Base-by-base conservation (phyloP, 306 rosid species). In the Fragaria iinumae region DNA sequence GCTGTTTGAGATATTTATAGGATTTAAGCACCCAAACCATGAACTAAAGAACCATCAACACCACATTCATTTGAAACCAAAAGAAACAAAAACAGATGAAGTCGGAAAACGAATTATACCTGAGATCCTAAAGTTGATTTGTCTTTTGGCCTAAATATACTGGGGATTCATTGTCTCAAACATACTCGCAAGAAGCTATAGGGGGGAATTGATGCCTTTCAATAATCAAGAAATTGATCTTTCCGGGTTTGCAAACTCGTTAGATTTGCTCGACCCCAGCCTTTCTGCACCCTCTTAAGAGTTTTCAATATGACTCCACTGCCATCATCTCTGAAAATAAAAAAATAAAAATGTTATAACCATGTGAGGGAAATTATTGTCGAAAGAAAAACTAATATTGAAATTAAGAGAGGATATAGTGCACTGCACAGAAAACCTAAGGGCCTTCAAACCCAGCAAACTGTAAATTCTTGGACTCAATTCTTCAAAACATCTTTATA, bases 241-340 rank as follows among this genome's bases (percentile, higher is more conserved):
- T 80, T 62, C 80, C 75, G 89, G 73, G 88, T 84, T 80, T 69
- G 91, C 82, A 81, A 81, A 81, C 84, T 86, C 2, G 80, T 78
- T 76, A 91, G 80, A 73, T 80, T 83, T 71, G 84, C 90, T 83
- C 83, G 93, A 77, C 93, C 98, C 98, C 92, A 91, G 74, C 98
- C 97, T 81, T 87, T 91, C 79, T 88, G 84, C 29, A 90, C 98
- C 66, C 87, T 90, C 83, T 81, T 91, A 10, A 91, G 91, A 77
- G 88, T 78, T 86, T 93, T 88, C 84, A 88, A 72, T 69, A 92
- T 90, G 77, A 83, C 75, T 74, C 86, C 88, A 75, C 90, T 82
- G 83, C 93, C 97, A 76, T 81, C 92, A 75, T 91, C 93, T 84
- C 98, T 91, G 91, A 78, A 70, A 79, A 69, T 76, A 39, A 50